These are phyloP conservation scores for Talaromyces sp. DNA, from an alignment of 2,329 filamentous ascomycete species.

Conservation along the genomic window DNA sequence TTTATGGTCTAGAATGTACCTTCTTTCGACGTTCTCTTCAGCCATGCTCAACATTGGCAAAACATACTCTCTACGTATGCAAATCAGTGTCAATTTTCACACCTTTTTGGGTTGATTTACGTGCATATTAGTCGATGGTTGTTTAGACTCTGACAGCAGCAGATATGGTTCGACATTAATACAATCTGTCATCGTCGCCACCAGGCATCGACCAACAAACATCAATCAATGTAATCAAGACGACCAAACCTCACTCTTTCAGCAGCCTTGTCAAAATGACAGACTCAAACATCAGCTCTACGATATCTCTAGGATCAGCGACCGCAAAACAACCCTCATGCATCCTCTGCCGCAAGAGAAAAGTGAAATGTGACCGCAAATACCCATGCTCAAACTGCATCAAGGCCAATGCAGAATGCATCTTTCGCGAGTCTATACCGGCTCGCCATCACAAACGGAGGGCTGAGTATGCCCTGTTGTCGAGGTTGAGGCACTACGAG, in stretches of 20 bases:
- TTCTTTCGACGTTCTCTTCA: neutral
- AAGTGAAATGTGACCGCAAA: constrained; percentile 50
- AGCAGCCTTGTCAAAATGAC: neutral
- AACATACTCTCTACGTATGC: neutral
- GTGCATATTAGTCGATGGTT: neutral
- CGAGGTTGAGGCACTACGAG: constrained; percentile 13
- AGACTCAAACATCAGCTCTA: neutral
- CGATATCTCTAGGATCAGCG: neutral
- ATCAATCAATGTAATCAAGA: neutral
- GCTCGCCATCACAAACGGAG: constrained; percentile 15
- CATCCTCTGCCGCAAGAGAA: constrained; percentile 45
- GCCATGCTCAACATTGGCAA: neutral
- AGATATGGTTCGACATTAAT: neutral
- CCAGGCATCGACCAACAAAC: neutral
- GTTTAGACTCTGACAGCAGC: neutral
- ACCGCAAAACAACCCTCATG: constrained; percentile 26
- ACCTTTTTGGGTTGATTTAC: neutral
- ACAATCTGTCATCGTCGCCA: neutral
- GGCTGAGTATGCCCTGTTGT: constrained; percentile 11
- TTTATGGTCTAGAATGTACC: neutral
- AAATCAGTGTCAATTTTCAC: neutral
- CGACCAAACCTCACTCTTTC: neutral
- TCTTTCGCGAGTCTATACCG: constrained; percentile 47
- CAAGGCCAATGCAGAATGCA: constrained; percentile 54
- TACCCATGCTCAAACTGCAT: constrained; percentile 49